Base-by-base conservation (phyloP, 129 eudicot genomes). In the Kitagawia praeruptora region DNA sequence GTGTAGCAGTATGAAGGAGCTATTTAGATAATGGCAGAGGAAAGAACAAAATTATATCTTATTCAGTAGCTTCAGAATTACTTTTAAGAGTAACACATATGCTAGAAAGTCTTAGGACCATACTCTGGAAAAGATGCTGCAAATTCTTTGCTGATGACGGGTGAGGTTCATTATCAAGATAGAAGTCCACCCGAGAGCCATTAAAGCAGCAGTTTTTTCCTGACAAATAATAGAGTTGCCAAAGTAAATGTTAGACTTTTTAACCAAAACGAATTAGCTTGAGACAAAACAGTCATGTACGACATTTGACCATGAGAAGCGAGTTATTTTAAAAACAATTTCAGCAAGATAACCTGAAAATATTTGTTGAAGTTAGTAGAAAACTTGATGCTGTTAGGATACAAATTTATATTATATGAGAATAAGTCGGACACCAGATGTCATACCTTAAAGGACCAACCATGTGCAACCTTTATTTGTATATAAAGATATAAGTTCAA, bases 91-190 rank as follows among this genome's bases (percentile, higher is more conserved):
- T 15, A 70, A 14, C 3, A 49, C 58, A 70, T 6, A 49, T 42
- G 25, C 75, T 34, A 77, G 39, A 75, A 67, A 74, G 78, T 80
- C 54, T 40, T 58, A 51, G 77, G 77, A 77, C 45, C 88, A 10
- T 87, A 96, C 99, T 96, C 83, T 96, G 99, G 76, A 96, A 96
- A 49, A 96, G 97, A 86, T 96, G 98, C 44, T 86, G 88, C 84
- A 96, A 78, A 84, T 95, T 95, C 88, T 90, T 95, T 48, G 89
- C 51, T 6, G 98, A 95, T 78, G 98, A 76, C 39, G 98, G 96
- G 77, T 95, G 98, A 78, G 98, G 98, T 84, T 90, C 96, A 72
- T 84, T 88, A 74, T 87, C 92, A 66, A 95, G 96, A 85, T 88
- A 95, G 85, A 75, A 89, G 66, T 89, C 92, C 44, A 95, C 88